Conservation (phyloP, 257 asterid species). For the Penstemon davidsonii region DNA sequence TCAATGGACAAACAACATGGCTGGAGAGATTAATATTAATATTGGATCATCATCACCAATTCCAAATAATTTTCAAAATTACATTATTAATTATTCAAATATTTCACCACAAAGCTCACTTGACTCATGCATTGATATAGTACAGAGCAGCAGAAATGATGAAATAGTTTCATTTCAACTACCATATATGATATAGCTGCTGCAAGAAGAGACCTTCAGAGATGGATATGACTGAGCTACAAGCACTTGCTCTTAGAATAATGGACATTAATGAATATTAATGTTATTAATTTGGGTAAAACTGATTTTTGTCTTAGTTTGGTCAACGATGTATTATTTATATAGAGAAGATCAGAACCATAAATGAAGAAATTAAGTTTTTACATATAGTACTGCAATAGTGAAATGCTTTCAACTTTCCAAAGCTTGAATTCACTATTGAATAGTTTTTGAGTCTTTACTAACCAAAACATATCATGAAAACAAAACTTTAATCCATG, state of each 20-base stretch:
- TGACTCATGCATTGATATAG: constrained; percentile 49
- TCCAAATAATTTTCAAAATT: constrained; percentile 26
- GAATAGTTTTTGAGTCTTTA: too few relatives aligned
- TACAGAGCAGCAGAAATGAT: constrained; percentile 34
- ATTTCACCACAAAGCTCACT: constrained; percentile 73
- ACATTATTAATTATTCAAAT: constrained; percentile 28
- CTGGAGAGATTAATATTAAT: constrained; percentile 3
- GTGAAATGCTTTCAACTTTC: too few relatives aligned
- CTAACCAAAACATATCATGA: too few relatives aligned
- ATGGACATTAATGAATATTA: constrained; percentile 43
- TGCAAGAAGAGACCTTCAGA: constrained; percentile 59
- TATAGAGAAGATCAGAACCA: too few relatives aligned
- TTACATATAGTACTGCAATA: too few relatives aligned
- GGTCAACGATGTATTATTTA: too few relatives aligned
- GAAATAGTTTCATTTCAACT: constrained; percentile 33
- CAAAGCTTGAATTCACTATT: too few relatives aligned
- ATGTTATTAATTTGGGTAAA: too few relatives aligned
- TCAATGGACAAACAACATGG: constrained; percentile 30
- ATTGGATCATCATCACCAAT: constrained; percentile 35
- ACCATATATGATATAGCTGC: constrained; percentile 2
- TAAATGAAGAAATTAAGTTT: too few relatives aligned
- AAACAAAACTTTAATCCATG: too few relatives aligned
- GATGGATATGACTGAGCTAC: constrained; percentile 76
- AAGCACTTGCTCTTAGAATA: constrained; percentile 81
- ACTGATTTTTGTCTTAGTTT: too few relatives aligned